Conservation (phyloP, 768 basidiomycete genomes). For the Sporobolomyces roseus region DNA sequence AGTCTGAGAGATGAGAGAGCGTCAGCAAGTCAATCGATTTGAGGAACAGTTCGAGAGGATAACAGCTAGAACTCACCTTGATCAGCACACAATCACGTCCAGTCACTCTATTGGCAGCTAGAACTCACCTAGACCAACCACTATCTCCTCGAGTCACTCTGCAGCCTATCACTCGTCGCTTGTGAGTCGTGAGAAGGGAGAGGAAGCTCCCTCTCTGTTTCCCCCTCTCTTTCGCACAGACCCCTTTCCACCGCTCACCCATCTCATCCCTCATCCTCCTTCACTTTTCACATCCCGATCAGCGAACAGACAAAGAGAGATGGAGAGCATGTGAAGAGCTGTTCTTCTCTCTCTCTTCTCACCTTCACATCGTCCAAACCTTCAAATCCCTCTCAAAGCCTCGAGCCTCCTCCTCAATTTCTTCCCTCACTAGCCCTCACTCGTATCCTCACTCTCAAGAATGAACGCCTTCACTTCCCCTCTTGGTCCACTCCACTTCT, state of each 20-base stretch:
- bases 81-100: no score
- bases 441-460: not conserved
- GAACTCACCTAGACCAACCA: no score
- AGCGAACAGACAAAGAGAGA: not conserved
- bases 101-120: no score
- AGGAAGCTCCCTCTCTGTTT: not conserved
- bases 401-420: no score
- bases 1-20: not conserved
- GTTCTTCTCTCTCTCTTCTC: not conserved
- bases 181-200: not conserved
- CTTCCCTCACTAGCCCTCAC: not conserved
- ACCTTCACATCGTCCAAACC: not conserved
- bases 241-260: not conserved
- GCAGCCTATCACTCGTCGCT: not conserved
- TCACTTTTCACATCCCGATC: no score
- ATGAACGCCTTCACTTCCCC: constrained; percentile 2
- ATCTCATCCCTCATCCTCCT: not conserved
- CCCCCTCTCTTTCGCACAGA: not conserved
- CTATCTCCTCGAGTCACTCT: no score
- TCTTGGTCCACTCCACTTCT: constrained; percentile 2
- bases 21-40: no score
- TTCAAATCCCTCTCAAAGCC: not conserved
- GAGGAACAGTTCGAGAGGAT: no score
- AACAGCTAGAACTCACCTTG: no score
- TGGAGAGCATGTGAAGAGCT: not conserved